phyloP scores from a whole-genome alignment of 2,329 filamentous ascomycete genomes.

The Xylaria sp. region DNA sequence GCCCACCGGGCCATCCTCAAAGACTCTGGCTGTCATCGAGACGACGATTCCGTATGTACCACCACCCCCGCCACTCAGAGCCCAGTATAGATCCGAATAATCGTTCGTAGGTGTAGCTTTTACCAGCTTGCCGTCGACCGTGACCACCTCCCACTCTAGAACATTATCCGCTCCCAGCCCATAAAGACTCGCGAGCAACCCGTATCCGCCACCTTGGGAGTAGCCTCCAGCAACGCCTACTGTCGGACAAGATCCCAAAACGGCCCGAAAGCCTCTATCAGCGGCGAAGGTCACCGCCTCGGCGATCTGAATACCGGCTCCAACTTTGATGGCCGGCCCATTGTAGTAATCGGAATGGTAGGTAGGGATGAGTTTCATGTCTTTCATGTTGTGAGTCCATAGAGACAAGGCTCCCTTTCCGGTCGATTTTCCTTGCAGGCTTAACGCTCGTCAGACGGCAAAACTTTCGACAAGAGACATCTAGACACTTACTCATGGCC shows the following conservation, averaged over 20 bases:
- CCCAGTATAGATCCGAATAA: constrained; percentile 11
- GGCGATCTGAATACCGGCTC: constrained; percentile 17
- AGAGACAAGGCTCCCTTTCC: constrained; percentile 21
- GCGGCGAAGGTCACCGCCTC: constrained; percentile 16
- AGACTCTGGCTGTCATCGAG: constrained; percentile 63
- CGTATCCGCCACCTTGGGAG: constrained; percentile 13
- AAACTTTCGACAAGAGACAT: neutral
- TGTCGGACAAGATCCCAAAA: constrained; percentile 20
- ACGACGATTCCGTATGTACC: constrained; percentile 50
- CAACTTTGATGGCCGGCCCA: constrained; percentile 20
- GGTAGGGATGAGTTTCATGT: neutral
- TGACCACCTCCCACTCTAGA: constrained; percentile 10
- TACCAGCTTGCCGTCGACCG: neutral
- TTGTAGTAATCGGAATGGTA: constrained; percentile 18
- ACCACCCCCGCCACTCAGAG: constrained; percentile 7
- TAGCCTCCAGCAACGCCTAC: constrained; percentile 27
- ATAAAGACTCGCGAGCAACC: constrained; percentile 1
- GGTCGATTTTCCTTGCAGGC: constrained; percentile 19
- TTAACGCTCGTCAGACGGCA: neutral
- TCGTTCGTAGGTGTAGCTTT: neutral
- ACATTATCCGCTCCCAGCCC: constrained; percentile 9
- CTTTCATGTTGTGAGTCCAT: constrained; percentile 30
- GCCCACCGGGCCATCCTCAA: constrained; percentile 55
- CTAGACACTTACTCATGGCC: constrained; percentile 15
- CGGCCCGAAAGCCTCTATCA: constrained; percentile 4